Conservation (phyloP, 768 basidiomycete genomes). For the Psilocybe sp. region DNA sequence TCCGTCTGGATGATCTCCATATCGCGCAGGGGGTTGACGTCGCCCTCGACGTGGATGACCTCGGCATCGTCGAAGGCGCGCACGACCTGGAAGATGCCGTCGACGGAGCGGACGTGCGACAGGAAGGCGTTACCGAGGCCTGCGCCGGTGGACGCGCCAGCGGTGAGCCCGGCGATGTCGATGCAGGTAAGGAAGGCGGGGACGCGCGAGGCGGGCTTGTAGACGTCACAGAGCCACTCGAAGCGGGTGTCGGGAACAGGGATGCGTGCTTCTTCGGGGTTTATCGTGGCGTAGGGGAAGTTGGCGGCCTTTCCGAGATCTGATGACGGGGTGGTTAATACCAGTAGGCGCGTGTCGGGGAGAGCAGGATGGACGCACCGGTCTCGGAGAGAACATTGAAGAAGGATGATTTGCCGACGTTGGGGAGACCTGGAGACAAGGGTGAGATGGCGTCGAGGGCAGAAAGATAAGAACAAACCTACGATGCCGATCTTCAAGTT, state of each 20-base stretch:
- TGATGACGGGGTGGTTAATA: slow-evolving; percentile 27
- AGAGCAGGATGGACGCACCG: slow-evolving; percentile 43
- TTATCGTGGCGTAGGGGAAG: slow-evolving; percentile 94
- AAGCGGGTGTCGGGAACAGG: slow-evolving; percentile 93
- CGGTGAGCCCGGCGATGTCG: slow-evolving; percentile 97
- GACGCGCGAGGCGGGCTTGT: slow-evolving; percentile 85
- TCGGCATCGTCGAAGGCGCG: slow-evolving; percentile 99
- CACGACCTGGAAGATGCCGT: slow-evolving; percentile 98
- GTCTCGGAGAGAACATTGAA: slow-evolving; percentile 96
- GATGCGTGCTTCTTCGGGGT: slow-evolving; percentile 94
- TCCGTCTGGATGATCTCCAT: slow-evolving; percentile 98
- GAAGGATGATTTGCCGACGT: slow-evolving; percentile 99
- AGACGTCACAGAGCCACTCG: slow-evolving; percentile 88
- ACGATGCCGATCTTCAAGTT: slow-evolving; percentile 99
- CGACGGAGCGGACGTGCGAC: slow-evolving; percentile 96
- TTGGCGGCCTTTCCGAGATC: slow-evolving; percentile 95
- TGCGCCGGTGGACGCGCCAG: slow-evolving; percentile 96
- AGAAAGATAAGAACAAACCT: slow-evolving; percentile 53
- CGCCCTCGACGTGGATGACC: slow-evolving; percentile 98
- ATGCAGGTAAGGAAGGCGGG: slow-evolving; percentile 97
- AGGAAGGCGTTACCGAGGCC: slow-evolving; percentile 98
- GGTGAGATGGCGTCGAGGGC: slow-evolving; percentile 16
- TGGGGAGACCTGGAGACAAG: slow-evolving; percentile 68
- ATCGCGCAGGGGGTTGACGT: slow-evolving; percentile 92
- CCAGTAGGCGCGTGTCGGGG: neutral